Base-by-base conservation (phyloP, 2,329 filamentous ascomycete species). In the Trichoderma sp. region DNA sequence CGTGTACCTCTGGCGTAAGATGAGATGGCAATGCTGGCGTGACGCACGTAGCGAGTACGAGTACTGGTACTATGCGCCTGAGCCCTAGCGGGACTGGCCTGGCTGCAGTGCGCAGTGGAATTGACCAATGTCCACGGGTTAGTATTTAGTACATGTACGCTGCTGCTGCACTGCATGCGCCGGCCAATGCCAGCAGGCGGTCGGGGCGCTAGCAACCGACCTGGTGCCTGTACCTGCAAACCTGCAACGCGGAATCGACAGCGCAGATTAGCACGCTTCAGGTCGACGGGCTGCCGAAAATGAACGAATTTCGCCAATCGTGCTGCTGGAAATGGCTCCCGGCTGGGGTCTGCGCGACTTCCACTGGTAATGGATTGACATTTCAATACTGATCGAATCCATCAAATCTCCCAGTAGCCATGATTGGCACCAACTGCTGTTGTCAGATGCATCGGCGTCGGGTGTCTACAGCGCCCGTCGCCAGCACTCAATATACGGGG, bases 241-340 rank as follows among this genome's bases (percentile, higher is more conserved):
- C 37, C 37, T 39, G 37, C 4, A 43, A 43, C 61, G 61, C 61
- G 60, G 51, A 55, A 65, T 54, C 61, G 37, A 56, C 61, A 65
- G 61, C 37, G 37, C 37, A 18, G 14, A 7, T 18, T 37, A 43
- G 7, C 49, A 34, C 60, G 60, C 60, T 43, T 64, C 60, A 55
- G 60, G 60, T 64, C 24, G n/a, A 13, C 46, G 21, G 14, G 24
- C 49, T 64, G 21, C 60, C 49, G 43, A 32, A 54, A 64, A 43
- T 64, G 60, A 34, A 43, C 6, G 30, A 64, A 64, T 64, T 64
- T 64, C 60, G 60, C 49, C 60, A 64, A 64, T 64, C 60, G 55
- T 18, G 49, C 18, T 30, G 34, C 52, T 64, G 60, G 39, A 55
- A 26, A 30, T 26, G 60, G 49, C 49, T 18, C 51, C 49, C 39